Percentiles rank a stretch among this genome's conserved stretches.
Conservation (phyloP, 208 protist species). For the Leptomonas pyrrhocoris region DNA sequence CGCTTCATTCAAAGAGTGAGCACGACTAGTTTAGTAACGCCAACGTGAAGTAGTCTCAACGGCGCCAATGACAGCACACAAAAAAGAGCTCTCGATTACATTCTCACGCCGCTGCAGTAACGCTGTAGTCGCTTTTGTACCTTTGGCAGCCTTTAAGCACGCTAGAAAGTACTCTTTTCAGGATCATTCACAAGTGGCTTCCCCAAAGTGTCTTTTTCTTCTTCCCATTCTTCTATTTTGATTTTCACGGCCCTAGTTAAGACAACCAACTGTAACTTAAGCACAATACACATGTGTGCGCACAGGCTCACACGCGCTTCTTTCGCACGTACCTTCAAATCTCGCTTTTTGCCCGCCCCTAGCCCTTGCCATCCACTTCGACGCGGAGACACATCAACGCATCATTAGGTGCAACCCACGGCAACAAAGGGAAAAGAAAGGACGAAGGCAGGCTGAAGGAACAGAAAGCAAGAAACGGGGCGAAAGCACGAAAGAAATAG, state of each 20-base stretch:
- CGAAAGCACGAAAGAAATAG: background rate
- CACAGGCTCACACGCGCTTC: background rate
- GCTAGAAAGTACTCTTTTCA: too few relatives aligned
- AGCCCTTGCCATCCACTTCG: background rate
- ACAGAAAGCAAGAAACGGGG: background rate
- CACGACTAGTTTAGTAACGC: background rate
- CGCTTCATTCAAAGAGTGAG: background rate
- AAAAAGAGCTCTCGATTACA: too few relatives aligned
- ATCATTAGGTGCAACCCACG: background rate
- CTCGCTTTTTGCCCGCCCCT: background rate
- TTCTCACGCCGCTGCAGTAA: too few relatives aligned
- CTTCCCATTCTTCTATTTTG: background rate
- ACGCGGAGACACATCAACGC: background rate
- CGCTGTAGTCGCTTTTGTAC: too few relatives aligned
- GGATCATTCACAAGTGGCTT: background rate
- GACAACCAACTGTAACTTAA: constrained; percentile 1
- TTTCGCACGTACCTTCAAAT: background rate
- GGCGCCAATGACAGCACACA: too few relatives aligned
- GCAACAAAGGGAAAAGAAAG: background rate
- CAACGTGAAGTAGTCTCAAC: too few relatives aligned
- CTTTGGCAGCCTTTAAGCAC: too few relatives aligned
- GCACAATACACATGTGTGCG: constrained; percentile 12
- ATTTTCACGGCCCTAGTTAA: background rate
- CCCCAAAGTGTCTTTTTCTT: background rate
- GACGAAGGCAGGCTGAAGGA: too few relatives aligned